Evolutionary conservation across 495 filamentous ascomycete genomes (phyloP).

Genomic region (Aspergillus panamensis): DNA sequence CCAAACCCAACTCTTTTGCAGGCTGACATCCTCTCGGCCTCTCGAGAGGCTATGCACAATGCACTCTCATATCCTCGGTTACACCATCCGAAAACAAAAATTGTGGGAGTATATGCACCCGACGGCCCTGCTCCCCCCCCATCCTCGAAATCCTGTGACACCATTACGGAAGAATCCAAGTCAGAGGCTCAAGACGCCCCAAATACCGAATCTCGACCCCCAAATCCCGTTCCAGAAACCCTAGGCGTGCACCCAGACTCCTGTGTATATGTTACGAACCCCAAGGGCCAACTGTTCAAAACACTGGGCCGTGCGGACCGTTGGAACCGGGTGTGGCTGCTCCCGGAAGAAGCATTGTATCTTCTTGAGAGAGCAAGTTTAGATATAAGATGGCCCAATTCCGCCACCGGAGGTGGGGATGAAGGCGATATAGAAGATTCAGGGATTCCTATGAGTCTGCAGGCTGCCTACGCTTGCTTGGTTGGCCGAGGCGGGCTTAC

Average conservation of each 20-base stretch:
- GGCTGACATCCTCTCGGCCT: slow-evolving; percentile 67
- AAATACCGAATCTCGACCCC: background rate
- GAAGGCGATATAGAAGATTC: slow-evolving; percentile 41
- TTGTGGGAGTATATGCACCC: slow-evolving; percentile 53
- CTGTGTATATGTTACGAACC: slow-evolving; percentile 43
- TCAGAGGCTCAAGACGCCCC: background rate
- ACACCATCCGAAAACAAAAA: slow-evolving; percentile 53
- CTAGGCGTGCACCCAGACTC: slow-evolving; percentile 32
- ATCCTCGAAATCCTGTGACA: slow-evolving; percentile 11
- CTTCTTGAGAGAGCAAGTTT: slow-evolving; percentile 80
- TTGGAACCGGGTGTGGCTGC: slow-evolving; percentile 64
- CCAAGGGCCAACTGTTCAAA: slow-evolving; percentile 52
- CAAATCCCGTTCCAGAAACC: slow-evolving; percentile 22
- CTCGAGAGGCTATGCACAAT: slow-evolving; percentile 85
- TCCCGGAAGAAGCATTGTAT: slow-evolving; percentile 92
- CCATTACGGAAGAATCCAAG: slow-evolving; percentile 23
- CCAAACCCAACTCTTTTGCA: slow-evolving; percentile 82
- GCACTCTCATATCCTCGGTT: slow-evolving; percentile 70
- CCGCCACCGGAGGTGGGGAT: slow-evolving; percentile 28
- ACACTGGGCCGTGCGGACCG: slow-evolving; percentile 57
- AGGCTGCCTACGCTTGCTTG: slow-evolving; percentile 82
- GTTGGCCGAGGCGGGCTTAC: slow-evolving; percentile 62
- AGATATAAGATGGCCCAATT: slow-evolving; percentile 74
- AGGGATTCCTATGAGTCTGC: slow-evolving; percentile 78
- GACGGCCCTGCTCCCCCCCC: slow-evolving; percentile 33